phyloP scores from a whole-genome alignment of 78 protist species.

The Pelomyxa schiedti region DNA sequence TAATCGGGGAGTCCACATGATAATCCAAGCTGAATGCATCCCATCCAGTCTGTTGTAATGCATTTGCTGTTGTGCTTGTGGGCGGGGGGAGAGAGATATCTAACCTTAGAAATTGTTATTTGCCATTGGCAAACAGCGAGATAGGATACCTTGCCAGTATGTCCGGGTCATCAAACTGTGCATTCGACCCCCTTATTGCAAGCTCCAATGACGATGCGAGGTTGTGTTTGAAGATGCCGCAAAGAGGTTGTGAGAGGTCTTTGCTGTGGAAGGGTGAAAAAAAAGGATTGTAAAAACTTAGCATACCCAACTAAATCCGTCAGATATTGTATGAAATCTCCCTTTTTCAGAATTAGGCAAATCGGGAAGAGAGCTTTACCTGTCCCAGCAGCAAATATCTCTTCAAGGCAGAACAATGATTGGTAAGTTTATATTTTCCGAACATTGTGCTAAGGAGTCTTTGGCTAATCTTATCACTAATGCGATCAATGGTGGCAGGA shows the following conservation, averaged over 20 bases:
- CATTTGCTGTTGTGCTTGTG: neutral
- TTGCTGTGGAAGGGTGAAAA: neutral
- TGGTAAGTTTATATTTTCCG: conserved; percentile 18
- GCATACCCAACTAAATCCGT: conserved; percentile 46
- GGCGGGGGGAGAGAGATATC: neutral
- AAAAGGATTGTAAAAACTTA: neutral
- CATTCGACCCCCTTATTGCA: conserved; percentile 34
- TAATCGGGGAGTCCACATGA: conserved; percentile 35
- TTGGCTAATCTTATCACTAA: conserved; percentile 7
- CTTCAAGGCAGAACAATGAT: conserved; percentile 40
- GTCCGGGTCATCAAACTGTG: conserved; percentile 23
- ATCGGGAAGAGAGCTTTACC: too few species aligned
- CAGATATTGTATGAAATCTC: conserved; percentile 63
- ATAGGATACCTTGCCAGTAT: conserved; percentile 38
- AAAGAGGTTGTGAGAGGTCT: conserved; percentile 27
- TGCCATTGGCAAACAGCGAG: conserved; percentile 12
- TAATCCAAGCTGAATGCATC: conserved; percentile 63
- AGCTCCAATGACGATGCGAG: conserved; percentile 26
- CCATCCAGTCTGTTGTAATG: conserved; percentile 43
- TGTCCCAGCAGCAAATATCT: conserved; percentile 58
- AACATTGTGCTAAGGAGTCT: conserved; percentile 18
- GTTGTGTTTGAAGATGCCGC: conserved; percentile 23
- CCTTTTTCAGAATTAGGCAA: too few species aligned
- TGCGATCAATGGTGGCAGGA: neutral
- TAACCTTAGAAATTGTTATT: too few species aligned